Evolutionary conservation across 2,329 filamentous ascomycete species (phyloP).

Genomic region (Ophiocordyceps camponoti-saundersi): DNA sequence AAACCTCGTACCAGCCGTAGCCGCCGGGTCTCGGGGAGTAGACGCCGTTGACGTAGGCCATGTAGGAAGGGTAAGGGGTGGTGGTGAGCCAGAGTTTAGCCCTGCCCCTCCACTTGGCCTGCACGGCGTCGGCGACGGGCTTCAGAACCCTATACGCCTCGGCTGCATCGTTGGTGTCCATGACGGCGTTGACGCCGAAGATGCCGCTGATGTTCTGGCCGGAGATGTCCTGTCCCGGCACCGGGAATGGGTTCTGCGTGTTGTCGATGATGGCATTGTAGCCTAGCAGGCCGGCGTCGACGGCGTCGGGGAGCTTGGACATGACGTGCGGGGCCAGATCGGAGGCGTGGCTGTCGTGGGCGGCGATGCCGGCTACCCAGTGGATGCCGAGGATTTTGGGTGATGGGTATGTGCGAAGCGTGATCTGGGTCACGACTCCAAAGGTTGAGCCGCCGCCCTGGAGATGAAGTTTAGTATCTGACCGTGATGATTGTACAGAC

Average conservation of each 20-base stretch:
- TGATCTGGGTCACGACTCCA: background rate
- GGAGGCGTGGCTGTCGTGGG: background rate
- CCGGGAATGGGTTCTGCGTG: background rate
- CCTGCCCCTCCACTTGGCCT: background rate
- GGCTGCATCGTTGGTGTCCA: background rate
- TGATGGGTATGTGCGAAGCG: background rate
- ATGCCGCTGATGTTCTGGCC: background rate
- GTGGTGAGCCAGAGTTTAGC: background rate
- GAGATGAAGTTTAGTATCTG: background rate
- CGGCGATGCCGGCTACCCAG: background rate
- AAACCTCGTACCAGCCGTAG: background rate
- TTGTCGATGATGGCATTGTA: background rate
- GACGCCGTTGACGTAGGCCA: background rate
- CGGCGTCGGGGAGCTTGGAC: background rate
- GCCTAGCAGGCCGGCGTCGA: background rate
- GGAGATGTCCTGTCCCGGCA: background rate
- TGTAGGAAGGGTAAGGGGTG: background rate
- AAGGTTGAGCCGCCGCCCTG: background rate
- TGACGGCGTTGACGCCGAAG: background rate
- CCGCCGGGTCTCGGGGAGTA: background rate
- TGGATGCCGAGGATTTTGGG: background rate
- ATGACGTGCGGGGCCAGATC: background rate
- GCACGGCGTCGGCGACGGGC: background rate
- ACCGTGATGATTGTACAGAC: background rate
- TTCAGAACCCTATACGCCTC: background rate